A percentile compares a stretch with the other conserved stretches of the same genome.
Conservation (phyloP, 768 basidiomycete genomes). For the Phaffia australis region DNA sequence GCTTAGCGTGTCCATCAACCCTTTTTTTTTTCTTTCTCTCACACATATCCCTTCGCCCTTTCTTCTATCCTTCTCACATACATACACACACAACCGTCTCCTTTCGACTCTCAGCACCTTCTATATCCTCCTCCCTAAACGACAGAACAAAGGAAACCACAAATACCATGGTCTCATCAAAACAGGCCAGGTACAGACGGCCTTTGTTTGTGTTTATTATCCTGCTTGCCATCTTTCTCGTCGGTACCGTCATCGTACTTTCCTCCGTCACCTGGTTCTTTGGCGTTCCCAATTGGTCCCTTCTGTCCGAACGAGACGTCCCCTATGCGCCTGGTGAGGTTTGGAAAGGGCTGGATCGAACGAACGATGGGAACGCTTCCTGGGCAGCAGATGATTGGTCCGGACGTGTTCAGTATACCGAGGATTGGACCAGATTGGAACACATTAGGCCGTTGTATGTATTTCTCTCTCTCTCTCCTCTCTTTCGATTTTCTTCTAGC, state of each 20-base stretch:
- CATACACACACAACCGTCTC: too few relatives aligned
- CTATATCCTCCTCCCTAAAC: too few relatives aligned
- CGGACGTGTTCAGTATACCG: constrained; percentile 31
- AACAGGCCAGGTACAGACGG: too few relatives aligned
- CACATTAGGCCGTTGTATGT: constrained; percentile 35
- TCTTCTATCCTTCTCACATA: too few relatives aligned
- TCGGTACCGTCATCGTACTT: constrained; percentile 82
- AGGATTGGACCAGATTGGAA: constrained; percentile 34
- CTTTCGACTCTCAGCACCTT: too few relatives aligned
- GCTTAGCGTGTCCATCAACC: too few relatives aligned
- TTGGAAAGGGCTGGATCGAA: constrained; percentile 31
- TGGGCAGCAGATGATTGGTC: constrained; percentile 30
- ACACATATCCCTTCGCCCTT: too few relatives aligned
- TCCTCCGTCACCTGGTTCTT: constrained; percentile 85
- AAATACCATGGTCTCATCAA: too few relatives aligned
- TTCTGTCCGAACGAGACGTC: constrained; percentile 68
- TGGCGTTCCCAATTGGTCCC: constrained; percentile 63
- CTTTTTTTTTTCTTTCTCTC: too few relatives aligned
- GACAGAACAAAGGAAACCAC: too few relatives aligned
- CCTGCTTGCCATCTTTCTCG: constrained; percentile 61
- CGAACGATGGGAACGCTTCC: neutral
- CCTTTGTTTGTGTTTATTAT: constrained; percentile 36
- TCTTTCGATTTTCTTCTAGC: neutral
- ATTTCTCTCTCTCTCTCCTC: neutral
- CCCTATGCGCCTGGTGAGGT: constrained; percentile 30